These are phyloP conservation scores for Yarrowia hollandica DNA, from an alignment of 805 yeast genomes.

Conservation along the genomic window DNA sequence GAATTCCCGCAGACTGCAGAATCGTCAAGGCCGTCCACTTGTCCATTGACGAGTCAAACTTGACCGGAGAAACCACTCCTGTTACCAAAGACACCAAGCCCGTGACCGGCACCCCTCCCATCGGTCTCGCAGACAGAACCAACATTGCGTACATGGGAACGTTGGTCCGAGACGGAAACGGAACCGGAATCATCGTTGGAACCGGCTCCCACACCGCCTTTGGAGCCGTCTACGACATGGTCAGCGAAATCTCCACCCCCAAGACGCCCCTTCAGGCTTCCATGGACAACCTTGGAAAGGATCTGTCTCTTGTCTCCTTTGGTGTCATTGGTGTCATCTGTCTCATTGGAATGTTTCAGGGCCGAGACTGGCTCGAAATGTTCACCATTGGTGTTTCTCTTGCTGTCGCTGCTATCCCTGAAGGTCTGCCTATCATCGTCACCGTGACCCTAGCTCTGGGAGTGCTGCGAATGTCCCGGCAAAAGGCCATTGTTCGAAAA, in stretches of 20 bases:
- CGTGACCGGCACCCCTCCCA: constrained; percentile 36
- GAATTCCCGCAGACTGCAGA: constrained; percentile 94
- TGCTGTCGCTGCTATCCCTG: constrained; percentile 99
- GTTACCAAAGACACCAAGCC: constrained; percentile 62
- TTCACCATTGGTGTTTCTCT: constrained; percentile 94
- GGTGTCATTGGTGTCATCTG: constrained; percentile 89
- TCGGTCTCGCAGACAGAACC: constrained; percentile 64
- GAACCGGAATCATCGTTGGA: constrained; percentile 87
- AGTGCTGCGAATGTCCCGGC: constrained; percentile 92
- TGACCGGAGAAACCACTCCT: constrained; percentile 94
- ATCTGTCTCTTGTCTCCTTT: constrained; percentile 80
- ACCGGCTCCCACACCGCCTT: constrained; percentile 89
- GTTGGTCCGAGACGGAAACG: constrained; percentile 92
- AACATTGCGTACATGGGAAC: constrained; percentile 97
- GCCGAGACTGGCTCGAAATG: constrained; percentile 96
- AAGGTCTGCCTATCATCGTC: constrained; percentile 96
- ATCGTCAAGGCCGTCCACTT: constrained; percentile 75
- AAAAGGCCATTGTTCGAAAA: constrained; percentile 90
- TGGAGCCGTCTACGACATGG: constrained; percentile 93
- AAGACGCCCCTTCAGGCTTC: constrained; percentile 94
- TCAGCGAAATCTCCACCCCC: constrained; percentile 93
- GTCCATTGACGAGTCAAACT: constrained; percentile 85
- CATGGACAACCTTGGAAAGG: constrained; percentile 94
- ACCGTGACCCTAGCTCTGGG: constrained; percentile 97
- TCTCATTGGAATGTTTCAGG: constrained; percentile 84